Evolutionary conservation across 805 yeast genomes (phyloP), one percentile per base, ranked within the genome.

Genomic region (Ogataea angusta): DNA sequence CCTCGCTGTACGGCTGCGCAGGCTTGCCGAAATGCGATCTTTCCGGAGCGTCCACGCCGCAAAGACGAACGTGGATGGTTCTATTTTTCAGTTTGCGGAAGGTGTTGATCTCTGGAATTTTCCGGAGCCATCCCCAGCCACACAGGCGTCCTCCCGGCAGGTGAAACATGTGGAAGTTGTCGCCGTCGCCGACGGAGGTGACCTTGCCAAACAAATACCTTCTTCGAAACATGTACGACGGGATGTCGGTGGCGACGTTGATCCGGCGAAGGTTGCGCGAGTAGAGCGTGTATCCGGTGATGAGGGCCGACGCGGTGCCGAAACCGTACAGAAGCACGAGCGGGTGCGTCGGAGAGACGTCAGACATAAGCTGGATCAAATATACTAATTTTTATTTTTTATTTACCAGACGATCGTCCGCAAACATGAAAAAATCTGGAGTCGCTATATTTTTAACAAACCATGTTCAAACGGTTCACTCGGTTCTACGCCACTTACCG

Each of bases 31-130:
- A 93, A 67, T 93, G 97, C 1, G 95, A 76, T 30, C 95, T 69
- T 57, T 93, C 99, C 1, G 99, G 99, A 0, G 99, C 99, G 70
- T 93, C 99, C 12, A 91, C 82, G 0, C 97, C 99, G 62, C 93
- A 85, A 15, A 93, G 66, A 34, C 99, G 70, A 4, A 93, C 76
- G 61, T 83, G 81, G 26, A 93, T 67, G 0, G 99, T 93, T 48
- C 81, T 70, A 45, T 76, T 76, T 47, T 78, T 76, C 27, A 78
- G 59, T 64, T 73, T 53, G 41, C 62, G 56, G 30, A 62, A 62
- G 34, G 59, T 60, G 53, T 74, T 73, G 5, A 72, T 62, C 9
- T 65, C 61, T 0, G 98, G 98, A 0, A 78, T 68, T 10, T 60
- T 50, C 24, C 99, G 67, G 17, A 86, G 57, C 95, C 95, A 86